Evolutionary conservation across 192 early-diverging fungal species (phyloP).

Genomic region (Mortierella claussenii): DNA sequence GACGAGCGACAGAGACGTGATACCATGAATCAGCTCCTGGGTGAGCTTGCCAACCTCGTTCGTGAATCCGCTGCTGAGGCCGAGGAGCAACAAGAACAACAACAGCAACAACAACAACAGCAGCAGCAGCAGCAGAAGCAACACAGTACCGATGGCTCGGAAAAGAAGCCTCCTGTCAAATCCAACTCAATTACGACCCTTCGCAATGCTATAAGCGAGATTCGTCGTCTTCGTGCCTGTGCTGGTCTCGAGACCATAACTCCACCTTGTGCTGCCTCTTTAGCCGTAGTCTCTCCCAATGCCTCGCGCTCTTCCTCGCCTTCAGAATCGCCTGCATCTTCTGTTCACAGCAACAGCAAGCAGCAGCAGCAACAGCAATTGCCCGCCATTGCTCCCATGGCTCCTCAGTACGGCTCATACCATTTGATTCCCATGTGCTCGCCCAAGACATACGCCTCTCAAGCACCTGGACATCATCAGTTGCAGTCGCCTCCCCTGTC

Average conservation of each 20-base stretch:
- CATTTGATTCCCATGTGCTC: constrained; percentile 15
- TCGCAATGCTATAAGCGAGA: constrained; percentile 48
- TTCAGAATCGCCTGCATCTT: background rate
- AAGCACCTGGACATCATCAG: constrained; percentile 24
- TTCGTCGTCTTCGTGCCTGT: constrained; percentile 43
- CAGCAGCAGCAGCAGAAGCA: constrained; percentile 18
- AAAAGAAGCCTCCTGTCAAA: constrained; percentile 49
- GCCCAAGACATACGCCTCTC: constrained; percentile 19
- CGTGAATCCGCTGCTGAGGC: constrained; percentile 38
- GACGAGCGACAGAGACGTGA: constrained; percentile 52
- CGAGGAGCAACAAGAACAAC: constrained; percentile 17
- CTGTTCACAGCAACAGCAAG: background rate
- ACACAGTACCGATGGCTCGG: constrained; percentile 24
- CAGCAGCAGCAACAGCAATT: constrained; percentile 9
- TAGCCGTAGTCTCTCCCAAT: constrained; percentile 10
- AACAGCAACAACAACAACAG: constrained; percentile 23
- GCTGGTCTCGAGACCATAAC: constrained; percentile 45
- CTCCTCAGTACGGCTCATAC: constrained; percentile 8
- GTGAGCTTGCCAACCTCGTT: constrained; percentile 46
- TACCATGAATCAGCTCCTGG: constrained; percentile 52
- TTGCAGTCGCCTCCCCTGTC: constrained; percentile 51
- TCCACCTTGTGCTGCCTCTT: constrained; percentile 37
- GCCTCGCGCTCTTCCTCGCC: constrained; percentile 35
- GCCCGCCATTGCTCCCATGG: constrained; percentile 14
- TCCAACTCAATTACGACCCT: constrained; percentile 53